Conservation (phyloP, 2,329 filamentous ascomycete species). For the Fusarium sp. region DNA sequence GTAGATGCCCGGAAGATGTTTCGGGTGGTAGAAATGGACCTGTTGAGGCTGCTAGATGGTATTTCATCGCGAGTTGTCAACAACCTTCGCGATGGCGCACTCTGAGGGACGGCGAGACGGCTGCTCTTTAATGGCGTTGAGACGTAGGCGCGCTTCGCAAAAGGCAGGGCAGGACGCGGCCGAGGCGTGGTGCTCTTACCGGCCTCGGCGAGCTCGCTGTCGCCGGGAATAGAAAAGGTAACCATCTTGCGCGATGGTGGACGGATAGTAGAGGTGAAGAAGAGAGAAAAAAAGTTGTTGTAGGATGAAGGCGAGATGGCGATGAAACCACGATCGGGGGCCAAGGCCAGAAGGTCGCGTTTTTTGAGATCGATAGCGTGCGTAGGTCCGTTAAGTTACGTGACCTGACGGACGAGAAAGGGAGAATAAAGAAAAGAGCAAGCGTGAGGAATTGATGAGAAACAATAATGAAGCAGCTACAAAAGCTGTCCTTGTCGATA, state of each 20-base stretch:
- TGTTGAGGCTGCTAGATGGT: slow-evolving; percentile 56
- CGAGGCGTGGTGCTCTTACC: slow-evolving; percentile 58
- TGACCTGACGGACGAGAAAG: slow-evolving; percentile 25
- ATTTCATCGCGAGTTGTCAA: slow-evolving; percentile 56
- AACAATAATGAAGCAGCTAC: slow-evolving; percentile 37
- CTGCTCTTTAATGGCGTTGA: slow-evolving; percentile 57
- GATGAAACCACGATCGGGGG: slow-evolving; percentile 31
- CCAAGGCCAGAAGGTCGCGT: slow-evolving; percentile 36
- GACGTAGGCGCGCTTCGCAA: slow-evolving; percentile 61
- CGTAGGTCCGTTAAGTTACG: slow-evolving; percentile 14
- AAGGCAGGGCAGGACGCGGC: slow-evolving; percentile 60
- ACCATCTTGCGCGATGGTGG: slow-evolving; percentile 52
- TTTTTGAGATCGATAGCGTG: slow-evolving; percentile 29
- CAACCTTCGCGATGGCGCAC: slow-evolving; percentile 56
- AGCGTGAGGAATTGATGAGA: slow-evolving; percentile 28
- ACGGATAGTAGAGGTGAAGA: slow-evolving; percentile 9
- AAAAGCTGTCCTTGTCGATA: slow-evolving; percentile 39
- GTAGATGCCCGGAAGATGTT: slow-evolving; percentile 62
- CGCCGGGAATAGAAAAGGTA: slow-evolving; percentile 58
- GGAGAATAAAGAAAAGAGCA: slow-evolving; percentile 21
- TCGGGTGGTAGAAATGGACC: slow-evolving; percentile 55
- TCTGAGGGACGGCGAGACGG: slow-evolving; percentile 58
- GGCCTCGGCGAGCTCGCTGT: slow-evolving; percentile 52
- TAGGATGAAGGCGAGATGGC: slow-evolving; percentile 26
- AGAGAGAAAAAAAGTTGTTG: slow-evolving; percentile 9